phyloP scores from a whole-genome alignment of 1,139 yeast genomes.

The Geotrichum cucujoidarum region DNA sequence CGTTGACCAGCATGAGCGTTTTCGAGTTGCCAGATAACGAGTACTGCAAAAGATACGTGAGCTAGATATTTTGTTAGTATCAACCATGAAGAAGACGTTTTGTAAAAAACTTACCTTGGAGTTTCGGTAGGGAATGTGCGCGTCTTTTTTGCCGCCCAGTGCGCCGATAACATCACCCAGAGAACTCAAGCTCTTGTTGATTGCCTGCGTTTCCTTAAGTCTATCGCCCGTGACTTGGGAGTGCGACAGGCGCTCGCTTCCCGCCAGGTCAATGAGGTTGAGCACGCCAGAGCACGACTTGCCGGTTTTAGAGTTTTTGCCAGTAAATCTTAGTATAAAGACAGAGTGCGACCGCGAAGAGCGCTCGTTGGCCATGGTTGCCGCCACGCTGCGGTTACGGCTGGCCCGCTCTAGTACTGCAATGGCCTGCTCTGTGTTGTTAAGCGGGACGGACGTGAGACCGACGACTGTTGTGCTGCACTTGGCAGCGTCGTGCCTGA shows the following conservation, averaged over 20 bases:
- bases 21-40: slow-evolving; percentile 84
- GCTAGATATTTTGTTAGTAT: slow-evolving; percentile 43
- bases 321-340: slow-evolving; percentile 59
- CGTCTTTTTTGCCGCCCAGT: slow-evolving; percentile 39
- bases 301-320: slow-evolving; percentile 50
- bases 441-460: slow-evolving; percentile 48
- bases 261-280: slow-evolving; percentile 79
- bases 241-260: slow-evolving; percentile 75
- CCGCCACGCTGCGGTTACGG: slow-evolving; percentile 62
- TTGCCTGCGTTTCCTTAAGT: slow-evolving; percentile 80
- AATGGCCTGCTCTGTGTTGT: slow-evolving; percentile 48
- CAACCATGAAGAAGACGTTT: neutral
- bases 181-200: slow-evolving; percentile 82
- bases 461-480: slow-evolving; percentile 58
- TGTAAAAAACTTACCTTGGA: slow-evolving; percentile 33
- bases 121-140: slow-evolving; percentile 54
- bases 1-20: slow-evolving; percentile 88
- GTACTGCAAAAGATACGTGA: slow-evolving; percentile 78
- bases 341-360: slow-evolving; percentile 74
- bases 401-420: slow-evolving; percentile 51
- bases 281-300: slow-evolving; percentile 55
- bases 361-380: slow-evolving; percentile 74
- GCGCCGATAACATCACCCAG: slow-evolving; percentile 88
- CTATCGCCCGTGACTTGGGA: slow-evolving; percentile 72
- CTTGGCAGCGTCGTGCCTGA: slow-evolving; percentile 59